Base-by-base conservation (phyloP, 768 basidiomycete genomes). In the Tylopilus sp. region DNA sequence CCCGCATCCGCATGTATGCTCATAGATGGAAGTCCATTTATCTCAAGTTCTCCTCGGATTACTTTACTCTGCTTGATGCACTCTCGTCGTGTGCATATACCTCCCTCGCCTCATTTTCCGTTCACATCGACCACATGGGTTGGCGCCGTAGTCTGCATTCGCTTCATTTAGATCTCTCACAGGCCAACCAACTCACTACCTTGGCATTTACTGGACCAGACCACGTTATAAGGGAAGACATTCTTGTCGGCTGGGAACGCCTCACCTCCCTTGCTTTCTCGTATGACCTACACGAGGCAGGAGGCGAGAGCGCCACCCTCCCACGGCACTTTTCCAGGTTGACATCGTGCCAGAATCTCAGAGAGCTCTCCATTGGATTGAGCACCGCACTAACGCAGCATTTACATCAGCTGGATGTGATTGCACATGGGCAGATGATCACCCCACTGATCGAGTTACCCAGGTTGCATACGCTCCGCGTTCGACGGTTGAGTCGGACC, bases 31-130 rank as follows among this genome's bases (percentile, higher is more conserved):
- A 59, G n/a, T 45, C 53, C 14, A 63, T 67, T 4, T 48, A 63
- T 47, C 61, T 67, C 50, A 57, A 67, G 30, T 54, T 67, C 43
- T 67, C 65, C 31, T 65, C 66, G 3, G 63, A 65, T 31, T 67
- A 67, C 41, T 67, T 67, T 38, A 25, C 40, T 1, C 55, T 44
- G 24, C 53, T 67, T 11, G 29, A 50, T 19, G 36, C 24, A 8
- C 54, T 67, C 11, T 63, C 65, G 6, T 55, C 62, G 1, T 65
- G 61, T 19, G 48, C 52, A 0, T 65, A 65, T 25, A 54, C 63
- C 0, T 57, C 65, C 4, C 61, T 67, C 21, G 30, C 54, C 6
- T 59, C 63, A 24, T 58, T 67, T 34, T 56, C 65, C 16, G 46
- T 61, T 4, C 66, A 65, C 25, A 52, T 57, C 24, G 65, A 66